These are phyloP conservation scores for Ephemerocybe angulata DNA, from an alignment of 768 basidiomycete species.

Conservation along the genomic window DNA sequence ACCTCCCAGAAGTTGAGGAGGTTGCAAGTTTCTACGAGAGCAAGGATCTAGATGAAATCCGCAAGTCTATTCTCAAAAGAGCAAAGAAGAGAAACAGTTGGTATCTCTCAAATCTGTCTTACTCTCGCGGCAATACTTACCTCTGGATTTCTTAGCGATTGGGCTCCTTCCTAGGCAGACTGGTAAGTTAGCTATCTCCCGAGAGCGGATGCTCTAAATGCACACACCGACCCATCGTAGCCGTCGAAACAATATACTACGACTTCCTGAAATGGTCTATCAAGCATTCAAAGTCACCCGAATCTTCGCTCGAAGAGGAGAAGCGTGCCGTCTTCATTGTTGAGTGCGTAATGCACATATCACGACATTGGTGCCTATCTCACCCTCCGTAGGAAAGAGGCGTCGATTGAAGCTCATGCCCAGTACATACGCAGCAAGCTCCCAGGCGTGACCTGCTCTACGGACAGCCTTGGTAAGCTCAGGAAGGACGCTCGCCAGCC, in stretches of 20 bases:
- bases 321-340: not conserved
- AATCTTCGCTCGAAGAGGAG: not conserved
- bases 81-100: constrained; percentile 1
- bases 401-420: constrained; percentile 1
- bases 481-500: not conserved
- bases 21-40: not conserved
- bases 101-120: not conserved
- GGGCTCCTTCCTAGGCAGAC: constrained; percentile 2
- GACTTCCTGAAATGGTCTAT: constrained; percentile 3
- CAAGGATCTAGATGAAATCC: not conserved
- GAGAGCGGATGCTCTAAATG: not conserved
- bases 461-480: not conserved
- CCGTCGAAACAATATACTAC: constrained; percentile 4
- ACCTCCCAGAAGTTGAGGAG: not conserved
- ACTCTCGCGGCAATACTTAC: not conserved
- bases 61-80: not conserved
- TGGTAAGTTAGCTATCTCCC: not conserved
- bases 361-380: too few species aligned
- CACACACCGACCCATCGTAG: not conserved
- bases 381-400: not conserved
- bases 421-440: not conserved
- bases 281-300: not conserved
- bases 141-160: not conserved
- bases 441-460: not conserved
- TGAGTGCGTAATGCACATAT: too few species aligned